Percentiles rank a stretch among this genome's conserved stretches.
Evolutionary conservation across 208 protist genomes (phyloP).

Genomic region (Angomonas deanei): DNA sequence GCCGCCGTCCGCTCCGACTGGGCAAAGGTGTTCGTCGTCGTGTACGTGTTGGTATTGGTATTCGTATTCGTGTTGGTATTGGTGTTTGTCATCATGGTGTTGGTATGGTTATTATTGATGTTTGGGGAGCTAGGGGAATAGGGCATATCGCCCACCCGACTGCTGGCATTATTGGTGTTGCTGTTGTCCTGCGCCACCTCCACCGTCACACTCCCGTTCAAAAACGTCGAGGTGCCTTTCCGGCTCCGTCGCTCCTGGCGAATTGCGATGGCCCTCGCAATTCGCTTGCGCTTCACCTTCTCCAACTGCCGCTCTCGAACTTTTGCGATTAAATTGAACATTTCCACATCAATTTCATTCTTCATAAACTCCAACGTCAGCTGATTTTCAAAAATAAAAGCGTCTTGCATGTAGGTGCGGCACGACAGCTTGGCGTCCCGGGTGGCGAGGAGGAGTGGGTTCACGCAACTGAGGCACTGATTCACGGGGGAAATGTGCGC

Average conservation of each 20-base stretch:
- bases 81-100: too few relatives aligned
- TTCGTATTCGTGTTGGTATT: not conserved
- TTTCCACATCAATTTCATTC: conserved; percentile 24
- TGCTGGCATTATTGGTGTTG: not conserved
- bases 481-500: conserved; percentile 18
- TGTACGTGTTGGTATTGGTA: not conserved
- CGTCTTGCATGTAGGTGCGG: conserved; percentile 27
- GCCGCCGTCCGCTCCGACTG: not conserved
- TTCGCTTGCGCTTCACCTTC: conserved; percentile 6
- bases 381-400: conserved; percentile 28
- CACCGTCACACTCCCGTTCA: not conserved
- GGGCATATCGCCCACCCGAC: not conserved
- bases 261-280: conserved; percentile 4
- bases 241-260: not conserved
- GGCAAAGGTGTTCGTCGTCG: not conserved
- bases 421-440: conserved; percentile 27
- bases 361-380: conserved; percentile 33
- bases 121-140: not conserved
- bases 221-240: not conserved
- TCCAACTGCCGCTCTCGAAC: conserved; percentile 16
- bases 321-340: conserved; percentile 19
- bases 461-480: conserved; percentile 12
- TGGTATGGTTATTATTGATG: too few relatives aligned
- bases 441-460: conserved; percentile 21
- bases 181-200: not conserved